Percentiles rank a stretch among this genome's conserved stretches.
These are phyloP conservation scores for Biscogniauxia mediterranea DNA, from an alignment of 2,329 filamentous ascomycete species.

Conservation along the genomic window DNA sequence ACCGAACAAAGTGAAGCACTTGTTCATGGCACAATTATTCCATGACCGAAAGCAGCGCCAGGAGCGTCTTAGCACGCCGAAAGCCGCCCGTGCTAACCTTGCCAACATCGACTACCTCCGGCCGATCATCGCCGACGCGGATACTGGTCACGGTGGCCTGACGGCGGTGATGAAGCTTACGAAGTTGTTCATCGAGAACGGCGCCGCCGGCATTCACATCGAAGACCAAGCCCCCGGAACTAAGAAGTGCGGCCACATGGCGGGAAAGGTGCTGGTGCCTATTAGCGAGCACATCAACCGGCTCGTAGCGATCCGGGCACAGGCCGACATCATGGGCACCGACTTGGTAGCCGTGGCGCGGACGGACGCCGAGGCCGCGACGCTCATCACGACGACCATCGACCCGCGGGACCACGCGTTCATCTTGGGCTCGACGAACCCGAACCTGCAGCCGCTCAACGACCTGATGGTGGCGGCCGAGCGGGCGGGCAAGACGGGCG, in stretches of 20 bases:
- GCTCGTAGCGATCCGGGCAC: constrained; percentile 91
- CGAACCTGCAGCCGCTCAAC: constrained; percentile 76
- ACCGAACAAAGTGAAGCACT: constrained; percentile 94
- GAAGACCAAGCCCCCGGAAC: constrained; percentile 98
- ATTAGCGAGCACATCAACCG: constrained; percentile 98
- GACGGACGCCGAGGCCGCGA: constrained; percentile 96
- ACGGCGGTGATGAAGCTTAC: constrained; percentile 99
- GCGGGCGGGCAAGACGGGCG: constrained; percentile 73
- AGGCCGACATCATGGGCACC: constrained; percentile 96
- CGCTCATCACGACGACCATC: constrained; percentile 93
- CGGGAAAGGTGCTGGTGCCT: constrained; percentile 94
- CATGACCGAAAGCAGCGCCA: constrained; percentile 99
- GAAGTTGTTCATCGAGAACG: constrained; percentile 95
- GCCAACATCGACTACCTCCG: constrained; percentile 90
- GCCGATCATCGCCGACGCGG: constrained; percentile 93
- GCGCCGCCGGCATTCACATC: constrained; percentile 96
- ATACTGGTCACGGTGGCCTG: constrained; percentile 93
- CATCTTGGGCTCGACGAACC: constrained; percentile 87
- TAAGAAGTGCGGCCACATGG: constrained; percentile 99
- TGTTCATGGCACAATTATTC: constrained; percentile 98
- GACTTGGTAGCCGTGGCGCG: constrained; percentile 90
- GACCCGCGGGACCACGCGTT: constrained; percentile 93
- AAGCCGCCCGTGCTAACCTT: constrained; percentile 68
- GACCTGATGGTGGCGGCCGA: constrained; percentile 91
- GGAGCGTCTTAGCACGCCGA: constrained; percentile 78